A percentile compares a stretch with the other conserved stretches of the same genome.
Evolutionary conservation across 179 eudicot genomes (phyloP).

Genomic region (Beta lomatogona): DNA sequence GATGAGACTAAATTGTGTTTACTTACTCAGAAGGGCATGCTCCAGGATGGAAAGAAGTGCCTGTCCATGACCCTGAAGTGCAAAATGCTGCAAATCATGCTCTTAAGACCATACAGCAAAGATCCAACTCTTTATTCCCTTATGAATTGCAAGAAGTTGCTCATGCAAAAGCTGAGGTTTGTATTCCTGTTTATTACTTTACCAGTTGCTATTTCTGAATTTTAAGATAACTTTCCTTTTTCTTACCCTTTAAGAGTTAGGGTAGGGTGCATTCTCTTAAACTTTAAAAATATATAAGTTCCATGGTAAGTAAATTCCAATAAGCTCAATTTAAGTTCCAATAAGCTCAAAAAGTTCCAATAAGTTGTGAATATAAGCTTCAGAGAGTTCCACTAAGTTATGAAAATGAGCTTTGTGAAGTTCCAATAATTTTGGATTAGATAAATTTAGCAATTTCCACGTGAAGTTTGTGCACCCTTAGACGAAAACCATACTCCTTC

Average conservation of each 20-base stretch:
- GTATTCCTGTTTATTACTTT: constrained; percentile 6
- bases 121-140: constrained; percentile 76
- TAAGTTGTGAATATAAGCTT: no score
- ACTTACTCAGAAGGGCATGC: constrained; percentile 48
- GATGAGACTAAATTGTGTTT: not conserved
- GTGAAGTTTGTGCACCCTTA: no score
- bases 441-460: no score
- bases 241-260: not conserved
- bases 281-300: no score
- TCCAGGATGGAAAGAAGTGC: constrained; percentile 72
- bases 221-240: not conserved
- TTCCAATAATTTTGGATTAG: no score
- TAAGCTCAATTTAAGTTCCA: no score
- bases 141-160: constrained; percentile 59
- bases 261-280: no score
- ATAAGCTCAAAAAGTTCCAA: no score
- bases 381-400: no score
- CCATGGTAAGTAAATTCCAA: no score
- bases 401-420: no score
- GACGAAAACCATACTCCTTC: no score
- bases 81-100: constrained; percentile 78
- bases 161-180: constrained; percentile 71
- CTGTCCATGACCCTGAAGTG: constrained; percentile 81
- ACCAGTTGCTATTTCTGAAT: not conserved
- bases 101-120: constrained; percentile 58